These are phyloP conservation scores for Penicillium sp. DNA, from an alignment of 2,329 filamentous ascomycete species.

Conservation along the genomic window DNA sequence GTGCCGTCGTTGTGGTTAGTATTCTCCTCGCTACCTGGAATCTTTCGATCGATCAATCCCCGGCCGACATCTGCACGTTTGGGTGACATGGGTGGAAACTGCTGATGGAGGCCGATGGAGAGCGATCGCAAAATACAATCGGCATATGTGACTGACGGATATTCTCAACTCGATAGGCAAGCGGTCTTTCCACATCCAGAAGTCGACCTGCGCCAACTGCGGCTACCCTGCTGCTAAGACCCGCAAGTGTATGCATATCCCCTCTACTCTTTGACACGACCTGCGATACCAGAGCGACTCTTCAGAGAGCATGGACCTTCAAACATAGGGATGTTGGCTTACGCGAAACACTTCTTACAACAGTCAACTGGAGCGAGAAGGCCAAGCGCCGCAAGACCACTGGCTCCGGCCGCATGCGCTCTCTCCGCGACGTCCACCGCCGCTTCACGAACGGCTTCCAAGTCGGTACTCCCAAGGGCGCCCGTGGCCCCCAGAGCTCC, in stretches of 20 bases:
- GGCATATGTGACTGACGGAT: slow-evolving; percentile 24
- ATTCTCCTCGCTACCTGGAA: slow-evolving; percentile 16
- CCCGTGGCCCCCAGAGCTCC: slow-evolving; percentile 57
- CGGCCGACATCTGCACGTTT: slow-evolving; percentile 13
- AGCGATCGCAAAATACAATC: slow-evolving; percentile 1
- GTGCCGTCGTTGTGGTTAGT: slow-evolving; percentile 97
- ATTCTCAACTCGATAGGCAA: slow-evolving; percentile 55
- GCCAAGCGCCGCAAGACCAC: slow-evolving; percentile 99
- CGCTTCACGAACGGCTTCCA: slow-evolving; percentile 98
- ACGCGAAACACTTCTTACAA: slow-evolving; percentile 25
- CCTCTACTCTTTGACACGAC: slow-evolving; percentile 10
- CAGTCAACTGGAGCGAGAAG: slow-evolving; percentile 99
- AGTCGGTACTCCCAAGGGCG: slow-evolving; percentile 76
- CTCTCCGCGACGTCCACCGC: slow-evolving; percentile 86
- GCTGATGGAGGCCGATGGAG: slow-evolving; percentile 7
- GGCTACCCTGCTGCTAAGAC: slow-evolving; percentile 96
- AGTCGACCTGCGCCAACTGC: slow-evolving; percentile 94
- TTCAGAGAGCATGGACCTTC: slow-evolving; percentile 1
- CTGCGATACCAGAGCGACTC: slow-evolving; percentile 1
- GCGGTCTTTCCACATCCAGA: slow-evolving; percentile 98
- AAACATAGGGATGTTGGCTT: slow-evolving; percentile 20
- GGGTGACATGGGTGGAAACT: slow-evolving; percentile 9
- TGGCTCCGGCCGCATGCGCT: slow-evolving; percentile 91
- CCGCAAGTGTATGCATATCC: slow-evolving; percentile 79
- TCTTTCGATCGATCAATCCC: slow-evolving; percentile 1